Conservation (phyloP, 257 asterid genomes). For the Linaria vulgaris region DNA sequence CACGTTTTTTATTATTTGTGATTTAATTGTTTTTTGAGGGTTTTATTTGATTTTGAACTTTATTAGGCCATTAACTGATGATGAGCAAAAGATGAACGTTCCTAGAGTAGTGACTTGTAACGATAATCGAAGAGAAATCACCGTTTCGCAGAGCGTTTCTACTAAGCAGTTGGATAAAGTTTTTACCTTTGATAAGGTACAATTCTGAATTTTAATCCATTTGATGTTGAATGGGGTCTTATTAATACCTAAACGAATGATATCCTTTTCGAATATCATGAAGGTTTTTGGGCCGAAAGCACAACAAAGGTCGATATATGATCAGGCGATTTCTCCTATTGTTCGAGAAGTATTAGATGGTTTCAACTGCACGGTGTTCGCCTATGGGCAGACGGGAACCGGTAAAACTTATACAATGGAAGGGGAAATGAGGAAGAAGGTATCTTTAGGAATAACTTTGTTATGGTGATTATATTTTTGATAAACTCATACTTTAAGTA, state of each 20-base stretch:
- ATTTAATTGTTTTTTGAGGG: not conserved
- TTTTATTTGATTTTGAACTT: constrained; percentile 20
- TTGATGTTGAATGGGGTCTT: constrained; percentile 6
- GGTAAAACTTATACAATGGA: constrained; percentile 87
- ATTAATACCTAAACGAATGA: not conserved
- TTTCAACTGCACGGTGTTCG: constrained; percentile 80
- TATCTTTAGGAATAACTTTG: not conserved
- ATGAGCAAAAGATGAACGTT: constrained; percentile 59
- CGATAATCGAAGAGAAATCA: constrained; percentile 67
- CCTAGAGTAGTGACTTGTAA: constrained; percentile 62
- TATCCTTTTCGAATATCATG: not conserved
- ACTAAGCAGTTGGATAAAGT: constrained; percentile 72
- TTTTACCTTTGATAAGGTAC: constrained; percentile 80
- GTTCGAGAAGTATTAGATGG: constrained; percentile 81
- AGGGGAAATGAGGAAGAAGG: constrained; percentile 84
- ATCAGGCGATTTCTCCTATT: constrained; percentile 77
- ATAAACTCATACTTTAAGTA: not conserved
- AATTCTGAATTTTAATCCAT: not conserved
- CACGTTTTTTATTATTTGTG: not conserved
- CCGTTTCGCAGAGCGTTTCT: constrained; percentile 59
- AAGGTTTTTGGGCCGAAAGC: constrained; percentile 87
- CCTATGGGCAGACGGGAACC: constrained; percentile 85
- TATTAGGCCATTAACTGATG: constrained; percentile 73
- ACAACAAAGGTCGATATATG: constrained; percentile 78
- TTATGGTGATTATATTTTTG: not conserved